phyloP scores from a whole-genome alignment of 176 grass and related monocot genomes.

The Oryza brachyantha region DNA sequence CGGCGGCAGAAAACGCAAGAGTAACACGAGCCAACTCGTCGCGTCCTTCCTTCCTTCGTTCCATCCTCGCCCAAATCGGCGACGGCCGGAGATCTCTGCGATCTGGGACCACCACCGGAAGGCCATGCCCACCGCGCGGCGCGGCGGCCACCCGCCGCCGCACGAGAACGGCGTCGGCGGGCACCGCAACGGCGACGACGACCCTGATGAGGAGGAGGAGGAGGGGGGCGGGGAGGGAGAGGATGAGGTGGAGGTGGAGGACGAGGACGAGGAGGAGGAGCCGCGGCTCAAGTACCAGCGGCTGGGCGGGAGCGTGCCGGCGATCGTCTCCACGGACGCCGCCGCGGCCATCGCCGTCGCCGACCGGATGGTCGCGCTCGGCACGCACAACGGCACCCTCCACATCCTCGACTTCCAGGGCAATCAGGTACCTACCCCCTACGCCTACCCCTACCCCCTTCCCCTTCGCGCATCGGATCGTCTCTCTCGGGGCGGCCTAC shows the following conservation, averaged over 20 bases:
- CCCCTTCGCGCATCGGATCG: slow-evolving; percentile 2
- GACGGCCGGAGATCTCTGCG: too few species aligned
- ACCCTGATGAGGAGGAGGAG: background rate
- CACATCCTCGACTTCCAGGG: slow-evolving; percentile 99
- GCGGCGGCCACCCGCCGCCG: background rate
- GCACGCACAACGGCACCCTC: slow-evolving; percentile 82
- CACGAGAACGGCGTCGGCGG: background rate
- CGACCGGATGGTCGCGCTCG: slow-evolving; percentile 88
- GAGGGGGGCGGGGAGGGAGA: background rate
- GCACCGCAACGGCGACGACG: background rate
- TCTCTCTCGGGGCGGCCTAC: background rate
- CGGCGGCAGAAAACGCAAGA: too few species aligned
- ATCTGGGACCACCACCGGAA: too few species aligned
- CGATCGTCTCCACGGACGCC: slow-evolving; percentile 73
- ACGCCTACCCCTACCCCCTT: too few species aligned
- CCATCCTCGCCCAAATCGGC: too few species aligned
- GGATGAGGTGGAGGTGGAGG: too few species aligned
- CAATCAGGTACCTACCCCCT: slow-evolving; percentile 56
- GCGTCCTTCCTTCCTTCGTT: too few species aligned
- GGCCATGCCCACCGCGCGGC: background rate
- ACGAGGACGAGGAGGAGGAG: background rate
- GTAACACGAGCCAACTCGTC: too few species aligned
- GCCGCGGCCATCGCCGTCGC: slow-evolving; percentile 81
- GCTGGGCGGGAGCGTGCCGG: slow-evolving; percentile 50
- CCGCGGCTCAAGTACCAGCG: background rate